Base-by-base conservation (phyloP, 805 yeast species). In the Candida chauliodis region DNA sequence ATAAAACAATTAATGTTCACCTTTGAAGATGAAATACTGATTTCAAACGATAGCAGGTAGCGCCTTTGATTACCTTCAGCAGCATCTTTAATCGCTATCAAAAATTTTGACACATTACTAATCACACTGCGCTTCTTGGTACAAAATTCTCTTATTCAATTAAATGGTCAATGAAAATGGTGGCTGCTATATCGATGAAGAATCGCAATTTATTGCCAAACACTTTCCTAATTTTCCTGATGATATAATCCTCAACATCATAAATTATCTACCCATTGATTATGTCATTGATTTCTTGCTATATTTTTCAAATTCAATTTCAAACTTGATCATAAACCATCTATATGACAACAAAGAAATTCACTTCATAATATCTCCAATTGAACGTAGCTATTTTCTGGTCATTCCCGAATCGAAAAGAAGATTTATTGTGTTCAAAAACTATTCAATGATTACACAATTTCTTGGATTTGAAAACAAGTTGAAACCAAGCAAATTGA, bases 341-440 rank as follows among this genome's bases (percentile, higher is more conserved):
- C 60, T 50, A 45, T 66, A 51, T 47, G 8, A 36, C 21, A 24
- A 47, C 35, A 51, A 52, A 30, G 69, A 65, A 27, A 18, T 65
- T 6, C 69, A 63, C 38, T 56, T 64, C 19, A 46, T 61, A 2
- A 44, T 65, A 8, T 47, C 61, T 8, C 69, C 70, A 2, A 36
- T 33, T 29, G 20, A 18, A 27, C 9, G 37, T 19, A 37, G 49
- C 36, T 38, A 36, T 23, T 29, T 45, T 37, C 36, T 41, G 30
- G n/a, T 34, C 38, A 23, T 23, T 34, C 20, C 37, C 5, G 3
- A 10, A 7, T 5, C n/a, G 4, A 37, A 21, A 36, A 30, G 22
- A 41, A 37, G 28, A 9, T 36, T 36, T 49, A 11, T 41, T 23
- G 53, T 48, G 31, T 49, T 65, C 17, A 42, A 41, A 20, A 53